Evolutionary conservation across 768 basidiomycete species (phyloP).

Genomic region (Leucocoprinus leucothites): DNA sequence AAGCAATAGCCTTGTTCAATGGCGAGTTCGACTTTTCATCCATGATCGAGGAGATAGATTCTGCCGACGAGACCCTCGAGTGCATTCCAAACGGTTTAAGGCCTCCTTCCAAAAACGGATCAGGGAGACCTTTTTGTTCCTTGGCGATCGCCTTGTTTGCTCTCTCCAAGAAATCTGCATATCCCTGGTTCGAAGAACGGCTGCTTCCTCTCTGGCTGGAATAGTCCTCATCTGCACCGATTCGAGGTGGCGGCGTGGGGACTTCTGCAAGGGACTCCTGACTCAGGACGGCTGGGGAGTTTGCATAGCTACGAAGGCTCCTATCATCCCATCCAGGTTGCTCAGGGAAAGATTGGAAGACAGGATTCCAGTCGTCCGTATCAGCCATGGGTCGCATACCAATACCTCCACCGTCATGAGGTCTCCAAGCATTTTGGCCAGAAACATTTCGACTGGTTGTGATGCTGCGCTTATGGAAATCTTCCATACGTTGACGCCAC

Average conservation of each 20-base stretch:
- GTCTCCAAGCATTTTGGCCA: constrained; percentile 73
- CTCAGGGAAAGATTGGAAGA: constrained; percentile 56
- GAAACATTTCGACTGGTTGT: constrained; percentile 64
- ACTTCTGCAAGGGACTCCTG: constrained; percentile 48
- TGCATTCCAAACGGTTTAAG: constrained; percentile 75
- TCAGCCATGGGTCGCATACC: constrained; percentile 52
- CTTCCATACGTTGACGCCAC: constrained; percentile 95
- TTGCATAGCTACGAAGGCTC: constrained; percentile 39
- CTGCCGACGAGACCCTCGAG: constrained; percentile 80
- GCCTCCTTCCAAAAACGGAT: constrained; percentile 77
- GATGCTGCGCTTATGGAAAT: constrained; percentile 89
- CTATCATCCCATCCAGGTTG: constrained; percentile 76
- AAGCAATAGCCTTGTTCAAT: constrained; percentile 89
- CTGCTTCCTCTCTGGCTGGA: constrained; percentile 31
- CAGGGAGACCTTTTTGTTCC: constrained; percentile 73
- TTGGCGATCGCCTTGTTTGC: constrained; percentile 83
- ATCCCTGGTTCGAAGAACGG: constrained; percentile 44
- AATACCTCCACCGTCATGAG: constrained; percentile 60
- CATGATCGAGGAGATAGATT: constrained; percentile 88
- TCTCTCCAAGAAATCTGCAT: constrained; percentile 77
- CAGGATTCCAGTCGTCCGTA: constrained; percentile 79
- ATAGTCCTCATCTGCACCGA: constrained; percentile 49
- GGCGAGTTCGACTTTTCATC: constrained; percentile 91
- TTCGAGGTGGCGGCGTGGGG: constrained; percentile 48
- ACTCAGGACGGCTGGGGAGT: constrained; percentile 66